These are phyloP conservation scores for Linum usitatissimum DNA, from an alignment of 345 rosid species.

Conservation along the genomic window DNA sequence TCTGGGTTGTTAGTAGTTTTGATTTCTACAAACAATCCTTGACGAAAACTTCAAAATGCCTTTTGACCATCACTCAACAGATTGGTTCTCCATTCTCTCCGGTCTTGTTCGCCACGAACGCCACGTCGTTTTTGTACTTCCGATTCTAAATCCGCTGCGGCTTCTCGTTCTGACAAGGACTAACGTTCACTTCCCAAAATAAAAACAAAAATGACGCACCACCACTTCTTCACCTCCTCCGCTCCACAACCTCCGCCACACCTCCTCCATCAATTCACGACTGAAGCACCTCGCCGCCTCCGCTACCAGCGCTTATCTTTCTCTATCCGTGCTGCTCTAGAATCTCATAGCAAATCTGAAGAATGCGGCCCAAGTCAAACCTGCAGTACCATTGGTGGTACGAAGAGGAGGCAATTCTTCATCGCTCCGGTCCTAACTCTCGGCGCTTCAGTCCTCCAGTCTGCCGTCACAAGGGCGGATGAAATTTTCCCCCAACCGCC, in stretches of 20 bases:
- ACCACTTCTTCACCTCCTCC: background rate
- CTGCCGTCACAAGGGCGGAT: constrained; percentile 19
- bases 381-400: background rate
- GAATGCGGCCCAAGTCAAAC: constrained; percentile 5
- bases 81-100: too few relatives aligned
- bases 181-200: background rate
- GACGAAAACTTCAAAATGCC: too few relatives aligned
- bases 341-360: background rate
- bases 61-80: too few relatives aligned
- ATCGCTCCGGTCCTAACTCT: constrained; percentile 35
- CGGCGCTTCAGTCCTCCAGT: constrained; percentile 13
- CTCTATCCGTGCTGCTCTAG: constrained; percentile 3
- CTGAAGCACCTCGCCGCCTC: background rate
- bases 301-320: constrained; percentile 9
- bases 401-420: constrained; percentile 30
- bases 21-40: too few relatives aligned
- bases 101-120: background rate
- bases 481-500: background rate
- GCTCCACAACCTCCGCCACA: background rate
- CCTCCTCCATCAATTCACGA: constrained; percentile 13
- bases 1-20: too few relatives aligned
- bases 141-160: background rate
- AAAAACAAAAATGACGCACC: constrained; percentile 7
- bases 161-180: background rate
- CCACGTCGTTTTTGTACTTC: background rate